phyloP scores from a whole-genome alignment of 2,329 filamentous ascomycete species.

The Exserohilum turcica region DNA sequence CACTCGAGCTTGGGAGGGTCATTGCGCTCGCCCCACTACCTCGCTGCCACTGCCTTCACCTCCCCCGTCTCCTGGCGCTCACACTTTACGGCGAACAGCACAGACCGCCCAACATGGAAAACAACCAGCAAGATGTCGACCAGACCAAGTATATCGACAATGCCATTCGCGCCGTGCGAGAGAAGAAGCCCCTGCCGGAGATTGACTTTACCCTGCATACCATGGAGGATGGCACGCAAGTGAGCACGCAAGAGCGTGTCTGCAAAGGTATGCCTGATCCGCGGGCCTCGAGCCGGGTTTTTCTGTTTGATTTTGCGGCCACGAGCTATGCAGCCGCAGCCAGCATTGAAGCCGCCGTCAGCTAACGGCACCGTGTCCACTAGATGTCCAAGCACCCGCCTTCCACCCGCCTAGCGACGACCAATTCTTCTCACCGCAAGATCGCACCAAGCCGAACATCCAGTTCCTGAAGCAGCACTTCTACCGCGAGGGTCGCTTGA shows the following conservation, averaged over 20 bases:
- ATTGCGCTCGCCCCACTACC: constrained; percentile 39
- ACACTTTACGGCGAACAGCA: constrained; percentile 26
- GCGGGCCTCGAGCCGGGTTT: not conserved
- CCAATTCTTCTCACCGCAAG: constrained; percentile 88
- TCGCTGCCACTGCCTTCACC: constrained; percentile 38
- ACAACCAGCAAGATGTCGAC: constrained; percentile 41
- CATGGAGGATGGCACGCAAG: constrained; percentile 96
- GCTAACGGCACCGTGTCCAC: constrained; percentile 31
- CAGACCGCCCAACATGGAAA: constrained; percentile 43
- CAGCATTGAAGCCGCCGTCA: constrained; percentile 22
- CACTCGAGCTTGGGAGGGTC: constrained; percentile 38
- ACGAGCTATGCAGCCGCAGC: constrained; percentile 2
- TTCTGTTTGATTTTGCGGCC: constrained; percentile 2
- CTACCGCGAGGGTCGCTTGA: constrained; percentile 94
- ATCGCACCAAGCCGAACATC: constrained; percentile 87
- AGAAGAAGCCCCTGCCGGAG: constrained; percentile 95
- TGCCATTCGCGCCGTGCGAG: constrained; percentile 86
- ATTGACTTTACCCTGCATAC: constrained; percentile 98
- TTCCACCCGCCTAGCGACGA: constrained; percentile 91
- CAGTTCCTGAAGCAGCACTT: constrained; percentile 97
- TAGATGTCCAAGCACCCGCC: constrained; percentile 97
- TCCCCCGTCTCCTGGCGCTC: constrained; percentile 30
- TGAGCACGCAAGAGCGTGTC: constrained; percentile 93
- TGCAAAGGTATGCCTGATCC: constrained; percentile 79
- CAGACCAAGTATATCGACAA: constrained; percentile 70